Base-by-base conservation (phyloP, 352 stramenopile genomes). In the Thraustochytrium sp. region DNA sequence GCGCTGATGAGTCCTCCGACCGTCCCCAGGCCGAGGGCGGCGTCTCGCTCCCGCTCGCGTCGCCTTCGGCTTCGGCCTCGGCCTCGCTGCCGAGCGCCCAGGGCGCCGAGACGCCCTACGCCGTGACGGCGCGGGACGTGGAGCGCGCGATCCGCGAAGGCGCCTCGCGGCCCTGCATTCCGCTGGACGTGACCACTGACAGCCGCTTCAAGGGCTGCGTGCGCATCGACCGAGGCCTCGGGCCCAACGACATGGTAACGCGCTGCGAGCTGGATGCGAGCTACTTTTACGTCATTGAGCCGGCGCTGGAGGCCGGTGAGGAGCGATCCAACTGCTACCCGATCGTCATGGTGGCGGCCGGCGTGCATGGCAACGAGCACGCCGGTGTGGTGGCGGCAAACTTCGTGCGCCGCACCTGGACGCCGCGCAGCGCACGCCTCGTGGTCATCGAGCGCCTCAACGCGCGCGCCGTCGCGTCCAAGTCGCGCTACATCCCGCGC, bases 301-400 rank as follows among this genome's bases (percentile, higher is more conserved):
- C 68, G 8, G 16, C 13, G 34, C 8, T 48, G 5, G 34, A 72
- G 38, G 37, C 11, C 8, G 68, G 48, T 5, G 34, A 61, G 38
- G 16, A 2, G 42, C 68, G 68, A 8, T 34, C 68, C 18, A 21
- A 51, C 11, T 80, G 68, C 68, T 63, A 65, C 31, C 75, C 75
- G 38, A 83, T 84, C 13, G 34, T 84, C 9, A 44, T 84, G 42
- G 37, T 84, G n/a, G 29, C 36, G 8, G 55, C 75, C 26, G 75
- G 75, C 23, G 75, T 84, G 26, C 75, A 84, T 29, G 75, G 75
- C 21, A 84, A 84, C 29, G 75, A 84, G 61, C 75, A 73, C 23
- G n/a, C 55, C 0, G 75, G 75, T 23, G 61, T 84, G 9, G 75
- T 84, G 3, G 75, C 75, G 16, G 61, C 75, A 5, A 16, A 56